Conservation (phyloP, 768 basidiomycete species). For the Calocybe indica region DNA sequence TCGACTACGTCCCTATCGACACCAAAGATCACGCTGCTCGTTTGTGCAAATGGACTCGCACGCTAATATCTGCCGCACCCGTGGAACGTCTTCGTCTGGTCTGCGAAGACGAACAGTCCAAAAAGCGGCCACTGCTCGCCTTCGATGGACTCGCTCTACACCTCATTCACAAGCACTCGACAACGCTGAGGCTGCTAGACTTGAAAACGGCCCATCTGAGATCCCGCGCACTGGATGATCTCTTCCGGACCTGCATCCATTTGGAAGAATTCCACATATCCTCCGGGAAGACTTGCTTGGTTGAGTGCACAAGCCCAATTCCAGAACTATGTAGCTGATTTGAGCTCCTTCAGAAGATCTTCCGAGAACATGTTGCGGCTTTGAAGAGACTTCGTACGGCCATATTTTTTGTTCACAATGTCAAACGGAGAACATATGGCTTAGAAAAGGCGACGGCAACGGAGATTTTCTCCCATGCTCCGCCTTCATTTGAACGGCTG, state of each 20-base stretch:
- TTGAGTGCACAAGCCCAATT: slow-evolving; percentile 17
- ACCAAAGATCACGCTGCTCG: slow-evolving; percentile 14
- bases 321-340: not conserved
- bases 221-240: slow-evolving; percentile 6
- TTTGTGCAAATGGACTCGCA: slow-evolving; percentile 31
- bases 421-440: slow-evolving; percentile 14
- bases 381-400: slow-evolving; percentile 24
- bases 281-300: slow-evolving; percentile 20
- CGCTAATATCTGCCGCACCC: slow-evolving; percentile 22
- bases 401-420: slow-evolving; percentile 26
- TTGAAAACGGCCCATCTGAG: not conserved
- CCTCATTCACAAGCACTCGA: slow-evolving; percentile 21
- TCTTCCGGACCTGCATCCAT: slow-evolving; percentile 23
- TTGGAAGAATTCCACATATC: slow-evolving; percentile 32
- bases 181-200: slow-evolving; percentile 22
- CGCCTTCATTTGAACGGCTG: slow-evolving; percentile 21
- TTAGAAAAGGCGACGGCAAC: slow-evolving; percentile 15
- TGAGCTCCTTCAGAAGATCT: slow-evolving; percentile 14
- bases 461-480: slow-evolving; percentile 17
- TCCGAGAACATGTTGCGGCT: slow-evolving; percentile 13
- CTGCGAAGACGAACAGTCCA: slow-evolving; percentile 15
- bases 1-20: slow-evolving; percentile 15
- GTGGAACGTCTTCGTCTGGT: slow-evolving; percentile 22
- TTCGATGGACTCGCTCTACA: slow-evolving; percentile 30
- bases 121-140: slow-evolving; percentile 7